Base-by-base conservation (phyloP, 306 rosid species). In the Acacia acuminata region DNA sequence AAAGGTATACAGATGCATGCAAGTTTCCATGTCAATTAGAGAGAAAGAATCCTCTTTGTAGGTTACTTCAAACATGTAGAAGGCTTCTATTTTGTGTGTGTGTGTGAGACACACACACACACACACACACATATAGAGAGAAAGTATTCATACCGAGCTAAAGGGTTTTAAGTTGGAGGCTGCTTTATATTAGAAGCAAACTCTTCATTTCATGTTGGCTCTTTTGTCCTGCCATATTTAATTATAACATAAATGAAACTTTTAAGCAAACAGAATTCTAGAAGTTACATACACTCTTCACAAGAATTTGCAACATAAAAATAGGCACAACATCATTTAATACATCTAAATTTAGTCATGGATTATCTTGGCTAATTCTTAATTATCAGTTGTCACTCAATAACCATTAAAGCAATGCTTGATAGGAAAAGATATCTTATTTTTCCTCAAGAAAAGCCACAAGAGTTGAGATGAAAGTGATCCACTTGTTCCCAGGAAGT, bases 161-260 rank as follows among this genome's bases (percentile, higher is more conserved):
- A 70, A 93, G 89, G 80, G 82, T 58, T 83, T 90, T 38, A 5
- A 69, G 74, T 86, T 36, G 94, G 86, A 76, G 94, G 88, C 79
- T 67, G 92, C 90, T 89, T 89, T 76, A 90, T 83, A 82, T 95
- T 82, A 80, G 92, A 91, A 76, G 85, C 83, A 76, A 93, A 93
- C 34, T 89, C 93, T 87, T 95, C 97, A 36, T 95, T 93, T 98
- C 99, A 95, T n/a, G 92, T 90, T 67, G 98, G 97, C 63, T 92
- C 90, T 78, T 85, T 95, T 58, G 81, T 90, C 92, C 97, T 92
- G 88, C 71, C 81, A 86, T 16, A 86, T 65, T 64, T 82, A 77
- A 85, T 82, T 77, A 8, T 80, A 30, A 71, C 78, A 77, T 17
- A 45, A 43, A 66, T 60, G 72, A 65, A 79, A 51, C 53, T 75